Evolutionary conservation across 2,329 filamentous ascomycete genomes (phyloP), one percentile per base, ranked within the genome.

Genomic region (Hymenoscyphus infarciens): DNA sequence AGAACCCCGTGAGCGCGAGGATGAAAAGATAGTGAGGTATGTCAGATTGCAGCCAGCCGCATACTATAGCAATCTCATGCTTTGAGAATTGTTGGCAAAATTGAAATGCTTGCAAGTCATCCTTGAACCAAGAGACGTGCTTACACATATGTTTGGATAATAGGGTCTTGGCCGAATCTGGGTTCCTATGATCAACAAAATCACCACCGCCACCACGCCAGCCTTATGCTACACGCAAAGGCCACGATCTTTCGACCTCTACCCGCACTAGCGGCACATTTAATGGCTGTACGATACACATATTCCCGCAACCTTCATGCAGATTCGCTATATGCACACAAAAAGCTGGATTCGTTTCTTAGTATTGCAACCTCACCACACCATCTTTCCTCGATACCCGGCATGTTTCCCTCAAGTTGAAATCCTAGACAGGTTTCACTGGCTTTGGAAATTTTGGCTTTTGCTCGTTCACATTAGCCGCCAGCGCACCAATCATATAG

Each of bases 21-120:
- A 99, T 75, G 95, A 99, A 80, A 98, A 98, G 83, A 98, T 99
- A 82, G 94, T 97, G 75, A 96, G 95, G 93, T 74, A 74, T 68
- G 72, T 74, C 61, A 66, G 63, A 67, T 57, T 69, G 63, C 60
- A 64, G 33, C 33, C 63, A 31, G 55, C 64, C 35, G 61, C 63
- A 55, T 61, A 62, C n/a, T 67, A 68, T 61, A 66, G 64, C 64
- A 62, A 57, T 53, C 66, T 68, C 60, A 59, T 57, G 61, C 57
- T 64, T 57, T 67, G 62, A 68, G 61, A 58, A 54, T 25, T 54
- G 55, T 25, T 49, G 55, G 56, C 59, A 57, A 58, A 66, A 63
- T 60, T 52, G 42, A 56, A 63, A 49, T 61, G 59, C 61, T 53
- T 60, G 63, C 67, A 64, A 67, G 63, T 59, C 45, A 62, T 22